Evolutionary conservation across 495 filamentous ascomycete species (phyloP), one percentile per base, ranked within the genome.

Genomic region (Penicillium manginii): DNA sequence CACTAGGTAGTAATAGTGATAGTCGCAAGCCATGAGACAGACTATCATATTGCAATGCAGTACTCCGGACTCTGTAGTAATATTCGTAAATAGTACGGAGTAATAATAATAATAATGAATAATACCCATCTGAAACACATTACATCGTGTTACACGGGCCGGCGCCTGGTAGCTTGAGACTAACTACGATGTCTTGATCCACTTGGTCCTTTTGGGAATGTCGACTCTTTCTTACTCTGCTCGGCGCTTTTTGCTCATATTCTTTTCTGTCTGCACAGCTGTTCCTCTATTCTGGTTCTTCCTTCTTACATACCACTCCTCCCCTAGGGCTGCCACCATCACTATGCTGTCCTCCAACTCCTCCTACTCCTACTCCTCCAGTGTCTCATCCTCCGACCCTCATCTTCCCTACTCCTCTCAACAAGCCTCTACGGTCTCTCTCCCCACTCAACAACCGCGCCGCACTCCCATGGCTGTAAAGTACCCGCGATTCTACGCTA

Each of bases 401-500:
- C 66, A 68, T 43, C 62, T 74, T 40, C 66, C 69, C 32, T 69
- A 72, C 45, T 60, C 62, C 46, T 63, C 71, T 15, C 66, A 55
- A n/a, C 67, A 67, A 19, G 65, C 68, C 10, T 71, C 66, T 23
- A 69, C 66, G 31, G 54, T 70, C 26, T 73, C 72, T 5, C 37
- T 73, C 47, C 65, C 68, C 26, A 8, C 26, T 29, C 26, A 29
- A 18, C 67, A 66, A 21, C 50, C 59, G 12, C 71, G 70, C 40
- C 63, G 67, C 10, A 49, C 53, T 31, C 65, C 50, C 5, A 68
- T 70, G 57, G 47, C 60, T 12, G 52, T 54, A 49, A 75, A 73
- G 61, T 67, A 55, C 42, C 74, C 62, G 37, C 74, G 77, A 29
- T 80, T 71, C 58, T 80, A 80, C 54, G 68, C 77, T 31, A 72